Base-by-base conservation (phyloP, 169 alveolate genomes). In the Cryptosporidium sp. region DNA sequence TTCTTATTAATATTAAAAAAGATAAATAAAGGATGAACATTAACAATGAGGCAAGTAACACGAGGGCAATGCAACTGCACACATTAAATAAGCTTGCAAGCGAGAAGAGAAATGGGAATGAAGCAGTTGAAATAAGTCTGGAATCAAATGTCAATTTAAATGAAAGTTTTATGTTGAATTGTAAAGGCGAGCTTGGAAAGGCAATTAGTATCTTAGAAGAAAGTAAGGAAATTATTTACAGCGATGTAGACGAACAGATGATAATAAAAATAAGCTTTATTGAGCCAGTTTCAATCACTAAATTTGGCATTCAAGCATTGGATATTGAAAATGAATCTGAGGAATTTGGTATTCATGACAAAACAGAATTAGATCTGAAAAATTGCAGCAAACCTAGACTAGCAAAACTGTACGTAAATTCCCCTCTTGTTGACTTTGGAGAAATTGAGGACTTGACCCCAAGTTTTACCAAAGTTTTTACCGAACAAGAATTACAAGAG, bases 21-120 rank as follows among this genome's bases (percentile, higher is more conserved):
- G 12, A 48, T n/a, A 48, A 48, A 48, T 48, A 48, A 80, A 65
- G 26, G 14, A 80, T 80, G 89, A 80, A 80, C 62, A 80, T 80
- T 61, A 65, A 80, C 48, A 80, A 65, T 80, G 89, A 80, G 51
- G 89, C 75, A 62, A 80, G 73, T 42, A 80, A 80, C 42, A 80
- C 89, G 4, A 80, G 89, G 53, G 73, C 73, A 45, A 80, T 80
- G 89, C 89, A 80, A 62, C 70, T 80, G 26, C 89, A 80, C 26
- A 62, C 68, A 4, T 26, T 80, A 51, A 80, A 42, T 26, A 80
- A 80, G 42, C 58, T 35, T 21, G 60, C 12, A 29, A 62, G 9
- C 29, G 89, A 80, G 26, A 73, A 73, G 70, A 80, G 35, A 39
- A 33, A 0, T 21, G 70, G 60, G 42, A 53, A 31, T 21, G 75